A percentile compares a stretch with the other conserved stretches of the same genome.
Evolutionary conservation across 495 filamentous ascomycete genomes (phyloP).

Genomic region (Oidiodendron maius): DNA sequence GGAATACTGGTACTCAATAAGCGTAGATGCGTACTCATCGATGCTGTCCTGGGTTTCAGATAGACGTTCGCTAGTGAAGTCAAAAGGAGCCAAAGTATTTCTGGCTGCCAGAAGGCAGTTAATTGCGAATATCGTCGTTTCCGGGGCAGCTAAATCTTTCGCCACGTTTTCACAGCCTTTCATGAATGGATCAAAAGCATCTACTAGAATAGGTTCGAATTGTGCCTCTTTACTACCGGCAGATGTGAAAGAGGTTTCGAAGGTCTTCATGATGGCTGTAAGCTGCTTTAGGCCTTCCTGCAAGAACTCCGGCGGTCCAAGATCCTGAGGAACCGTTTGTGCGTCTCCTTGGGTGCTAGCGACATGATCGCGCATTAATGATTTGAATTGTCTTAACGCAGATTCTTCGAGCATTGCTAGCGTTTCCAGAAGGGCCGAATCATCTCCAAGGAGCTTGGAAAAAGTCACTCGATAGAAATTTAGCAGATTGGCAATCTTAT

Average conservation of each 20-base stretch:
- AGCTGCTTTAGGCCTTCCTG: conserved; percentile 73
- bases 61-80: conserved; percentile 45
- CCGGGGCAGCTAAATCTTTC: conserved; percentile 48
- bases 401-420: conserved; percentile 63
- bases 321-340: conserved; percentile 57
- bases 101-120: conserved; percentile 69
- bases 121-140: conserved; percentile 67
- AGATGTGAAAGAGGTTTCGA: conserved; percentile 69
- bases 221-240: conserved; percentile 46
- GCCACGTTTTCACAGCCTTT: conserved; percentile 65
- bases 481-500: conserved; percentile 82
- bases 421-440: conserved; percentile 64
- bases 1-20: conserved; percentile 54
- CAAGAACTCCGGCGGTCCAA: conserved; percentile 79
- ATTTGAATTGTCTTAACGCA: conserved; percentile 77
- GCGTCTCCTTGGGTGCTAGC: conserved; percentile 65
- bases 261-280: conserved; percentile 67
- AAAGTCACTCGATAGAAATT: conserved; percentile 87
- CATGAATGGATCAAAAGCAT: conserved; percentile 84
- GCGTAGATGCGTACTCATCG: conserved; percentile 28
- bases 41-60: conserved; percentile 40
- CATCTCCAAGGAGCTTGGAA: conserved; percentile 63
- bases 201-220: conserved; percentile 75
- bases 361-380: conserved; percentile 71
- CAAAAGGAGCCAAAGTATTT: conserved; percentile 42